Conservation (phyloP, 345 rosid species). For the Brassica carinata region DNA sequence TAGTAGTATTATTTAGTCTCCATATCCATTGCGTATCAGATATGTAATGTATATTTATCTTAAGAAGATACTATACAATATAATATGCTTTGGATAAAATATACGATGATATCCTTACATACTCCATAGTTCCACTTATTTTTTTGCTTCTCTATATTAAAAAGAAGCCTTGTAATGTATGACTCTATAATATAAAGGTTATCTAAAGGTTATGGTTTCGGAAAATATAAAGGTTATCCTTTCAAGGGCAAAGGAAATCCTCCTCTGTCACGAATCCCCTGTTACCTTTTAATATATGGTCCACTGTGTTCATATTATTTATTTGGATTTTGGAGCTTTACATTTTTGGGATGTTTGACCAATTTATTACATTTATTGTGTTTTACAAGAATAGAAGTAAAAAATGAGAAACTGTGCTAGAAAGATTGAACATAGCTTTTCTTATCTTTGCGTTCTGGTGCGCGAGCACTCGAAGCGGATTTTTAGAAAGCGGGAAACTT, state of each 20-base stretch:
- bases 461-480: neutral
- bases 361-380: neutral
- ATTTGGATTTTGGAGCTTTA: neutral
- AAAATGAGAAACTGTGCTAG: neutral
- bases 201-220: constrained; percentile 13
- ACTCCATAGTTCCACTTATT: neutral
- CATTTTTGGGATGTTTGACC: neutral
- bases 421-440: neutral
- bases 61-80: constrained; percentile 19
- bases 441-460: neutral
- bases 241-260: constrained; percentile 35
- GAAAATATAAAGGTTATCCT: constrained; percentile 23
- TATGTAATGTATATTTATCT: neutral
- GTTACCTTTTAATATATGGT: constrained; percentile 1
- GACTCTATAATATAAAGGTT: too few relatives aligned
- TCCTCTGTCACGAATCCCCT: constrained; percentile 38
- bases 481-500: neutral
- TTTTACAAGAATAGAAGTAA: neutral
- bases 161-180: neutral
- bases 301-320: constrained; percentile 4
- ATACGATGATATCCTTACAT: constrained; percentile 25
- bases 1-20: neutral
- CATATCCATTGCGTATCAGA: constrained; percentile 33
- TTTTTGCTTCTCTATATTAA: neutral
- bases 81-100: constrained; percentile 12